Percentiles rank a stretch among this genome's conserved stretches.
phyloP scores from a whole-genome alignment of 139 green algal genomes.

The Chlamydomonas incerta region DNA sequence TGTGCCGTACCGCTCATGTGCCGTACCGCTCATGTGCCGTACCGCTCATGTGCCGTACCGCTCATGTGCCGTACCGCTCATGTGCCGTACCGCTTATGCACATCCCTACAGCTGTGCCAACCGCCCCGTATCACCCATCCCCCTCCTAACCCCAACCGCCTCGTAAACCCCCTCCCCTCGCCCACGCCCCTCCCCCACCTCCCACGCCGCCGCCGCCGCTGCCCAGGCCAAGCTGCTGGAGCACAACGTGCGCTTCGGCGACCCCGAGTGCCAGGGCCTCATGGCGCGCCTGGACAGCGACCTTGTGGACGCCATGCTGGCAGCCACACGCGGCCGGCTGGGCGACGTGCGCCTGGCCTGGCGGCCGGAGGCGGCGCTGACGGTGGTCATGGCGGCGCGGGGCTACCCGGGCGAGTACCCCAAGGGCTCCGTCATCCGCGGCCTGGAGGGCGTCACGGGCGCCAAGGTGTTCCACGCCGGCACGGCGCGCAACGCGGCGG shows the following conservation, averaged over 20 bases:
- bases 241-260: conserved; percentile 98
- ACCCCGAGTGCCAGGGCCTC: conserved; percentile 97
- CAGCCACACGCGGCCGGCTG: conserved; percentile 53
- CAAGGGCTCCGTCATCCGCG: conserved; percentile 85
- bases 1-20: too few relatives aligned
- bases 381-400: conserved; percentile 92
- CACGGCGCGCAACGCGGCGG: conserved; percentile 65
- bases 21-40: too few relatives aligned
- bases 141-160: neutral
- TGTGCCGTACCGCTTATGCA: too few relatives aligned
- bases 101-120: too few relatives aligned
- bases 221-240: conserved; percentile 92
- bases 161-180: neutral
- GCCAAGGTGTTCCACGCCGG: conserved; percentile 95
- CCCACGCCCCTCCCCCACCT: neutral
- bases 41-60: too few relatives aligned
- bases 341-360: conserved; percentile 68
- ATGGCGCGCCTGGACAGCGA: conserved; percentile 93
- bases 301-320: conserved; percentile 83
- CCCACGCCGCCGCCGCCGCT: neutral
- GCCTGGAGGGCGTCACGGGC: conserved; percentile 66
- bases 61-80: too few relatives aligned
- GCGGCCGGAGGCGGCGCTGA: conserved; percentile 80
- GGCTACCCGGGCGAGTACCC: conserved; percentile 95
- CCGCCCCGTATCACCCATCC: neutral